Evolutionary conservation across 192 early-diverging fungal species (phyloP).

Genomic region (Mortierella hygrophila): DNA sequence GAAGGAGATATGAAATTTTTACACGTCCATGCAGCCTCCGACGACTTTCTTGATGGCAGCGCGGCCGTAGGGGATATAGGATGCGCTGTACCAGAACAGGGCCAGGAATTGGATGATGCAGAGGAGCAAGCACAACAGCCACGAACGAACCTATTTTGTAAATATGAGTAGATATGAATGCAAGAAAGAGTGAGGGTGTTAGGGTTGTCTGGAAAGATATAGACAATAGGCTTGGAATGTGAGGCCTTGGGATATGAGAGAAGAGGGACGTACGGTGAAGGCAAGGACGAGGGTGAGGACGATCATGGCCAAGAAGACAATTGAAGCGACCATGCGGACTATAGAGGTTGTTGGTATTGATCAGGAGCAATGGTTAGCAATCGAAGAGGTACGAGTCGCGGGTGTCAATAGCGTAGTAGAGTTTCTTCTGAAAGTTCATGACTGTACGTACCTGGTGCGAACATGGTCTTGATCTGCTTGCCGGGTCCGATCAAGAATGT

Average conservation of each 20-base stretch:
- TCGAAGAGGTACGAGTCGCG: slow-evolving; percentile 2
- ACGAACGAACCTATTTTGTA: slow-evolving; percentile 59
- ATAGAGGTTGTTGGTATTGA: neutral
- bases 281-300: slow-evolving; percentile 81
- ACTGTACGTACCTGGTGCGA: slow-evolving; percentile 66
- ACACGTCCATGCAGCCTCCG: slow-evolving; percentile 65
- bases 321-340: slow-evolving; percentile 80
- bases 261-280: slow-evolving; percentile 64
- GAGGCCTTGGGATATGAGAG: too few relatives aligned
- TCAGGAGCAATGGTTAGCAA: neutral
- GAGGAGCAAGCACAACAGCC: slow-evolving; percentile 83
- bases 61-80: slow-evolving; percentile 94
- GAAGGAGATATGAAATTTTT: neutral
- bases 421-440: neutral
- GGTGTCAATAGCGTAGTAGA: slow-evolving; percentile 20
- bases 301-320: slow-evolving; percentile 78
- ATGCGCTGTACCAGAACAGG: slow-evolving; percentile 88
- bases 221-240: neutral
- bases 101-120: slow-evolving; percentile 92
- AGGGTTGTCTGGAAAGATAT: neutral
- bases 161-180: neutral
- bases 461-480: slow-evolving; percentile 90
- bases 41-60: slow-evolving; percentile 70
- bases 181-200: neutral
- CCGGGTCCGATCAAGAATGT: slow-evolving; percentile 91